phyloP scores from a whole-genome alignment of 768 basidiomycete genomes.

The Mycena vulgaris region DNA sequence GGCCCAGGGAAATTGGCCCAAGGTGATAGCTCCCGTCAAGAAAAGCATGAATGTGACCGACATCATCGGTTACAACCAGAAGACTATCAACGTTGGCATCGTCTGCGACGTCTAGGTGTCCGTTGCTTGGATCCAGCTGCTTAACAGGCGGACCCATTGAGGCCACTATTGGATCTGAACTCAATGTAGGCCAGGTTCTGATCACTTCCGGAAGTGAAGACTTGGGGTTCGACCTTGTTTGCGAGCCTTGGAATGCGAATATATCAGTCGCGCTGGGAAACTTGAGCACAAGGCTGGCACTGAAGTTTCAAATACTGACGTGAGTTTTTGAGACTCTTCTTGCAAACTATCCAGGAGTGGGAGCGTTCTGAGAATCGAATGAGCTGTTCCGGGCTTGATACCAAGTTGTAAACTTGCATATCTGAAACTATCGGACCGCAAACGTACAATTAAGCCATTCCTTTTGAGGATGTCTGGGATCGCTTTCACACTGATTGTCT shows the following conservation, averaged over 20 bases:
- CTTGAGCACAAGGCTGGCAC: constrained; percentile 21
- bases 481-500: constrained; percentile 51
- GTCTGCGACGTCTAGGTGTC: constrained; percentile 60
- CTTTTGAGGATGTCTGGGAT: constrained; percentile 87
- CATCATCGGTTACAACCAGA: constrained; percentile 71
- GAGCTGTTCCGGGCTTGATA: constrained; percentile 83
- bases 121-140: constrained; percentile 47
- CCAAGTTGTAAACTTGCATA: constrained; percentile 32
- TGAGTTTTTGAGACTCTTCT: constrained; percentile 76
- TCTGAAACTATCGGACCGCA: constrained; percentile 4
- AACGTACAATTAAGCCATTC: constrained; percentile 72
- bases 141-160: constrained; percentile 69
- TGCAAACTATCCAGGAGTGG: constrained; percentile 81
- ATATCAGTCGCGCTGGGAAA: constrained; percentile 77
- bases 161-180: constrained; percentile 67
- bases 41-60: constrained; percentile 74
- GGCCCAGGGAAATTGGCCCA: constrained; percentile 64
- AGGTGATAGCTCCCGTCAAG: constrained; percentile 85
- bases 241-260: constrained; percentile 85
- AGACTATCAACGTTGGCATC: constrained; percentile 75
- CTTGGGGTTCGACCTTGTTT: constrained; percentile 62
- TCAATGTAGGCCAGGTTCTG: constrained; percentile 78
- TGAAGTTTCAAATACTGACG: constrained; percentile 60
- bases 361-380: constrained; percentile 76
- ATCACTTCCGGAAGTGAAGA: constrained; percentile 72